A percentile compares a stretch with the other conserved stretches of the same genome.
phyloP scores from a whole-genome alignment of 139 green algal species.

The Deuterostichococcus epilithicus region DNA sequence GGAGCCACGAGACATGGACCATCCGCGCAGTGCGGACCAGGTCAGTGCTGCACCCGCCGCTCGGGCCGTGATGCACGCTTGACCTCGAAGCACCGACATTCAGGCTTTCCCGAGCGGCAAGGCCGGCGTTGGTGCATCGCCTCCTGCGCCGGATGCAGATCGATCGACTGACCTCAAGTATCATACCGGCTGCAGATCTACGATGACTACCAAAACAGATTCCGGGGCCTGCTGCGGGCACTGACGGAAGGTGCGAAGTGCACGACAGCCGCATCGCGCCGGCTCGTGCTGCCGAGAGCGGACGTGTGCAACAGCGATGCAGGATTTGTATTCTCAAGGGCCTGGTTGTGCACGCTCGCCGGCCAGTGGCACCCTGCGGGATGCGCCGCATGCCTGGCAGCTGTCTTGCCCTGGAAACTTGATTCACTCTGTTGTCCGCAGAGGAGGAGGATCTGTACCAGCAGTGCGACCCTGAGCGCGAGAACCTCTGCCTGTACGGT shows the following conservation, averaged over 20 bases:
- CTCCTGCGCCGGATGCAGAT: too few species aligned
- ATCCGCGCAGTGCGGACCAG: neutral
- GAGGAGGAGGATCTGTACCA: conserved; percentile 60
- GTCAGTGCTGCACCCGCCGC: too few species aligned
- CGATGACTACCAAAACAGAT: conserved; percentile 11
- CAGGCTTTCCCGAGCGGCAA: too few species aligned
- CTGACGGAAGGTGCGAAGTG: conserved; percentile 12
- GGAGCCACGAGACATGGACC: neutral
- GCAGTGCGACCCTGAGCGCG: conserved; percentile 71
- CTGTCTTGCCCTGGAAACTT: too few species aligned
- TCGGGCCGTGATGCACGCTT: too few species aligned
- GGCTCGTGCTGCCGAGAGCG: neutral
- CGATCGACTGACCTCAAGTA: too few species aligned
- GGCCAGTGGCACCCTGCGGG: too few species aligned
- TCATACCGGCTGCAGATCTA: too few species aligned
- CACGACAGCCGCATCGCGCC: neutral
- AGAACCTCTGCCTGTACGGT: conserved; percentile 93
- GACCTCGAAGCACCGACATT: too few species aligned
- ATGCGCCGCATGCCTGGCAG: too few species aligned
- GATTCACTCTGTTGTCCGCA: neutral
- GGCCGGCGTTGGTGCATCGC: too few species aligned
- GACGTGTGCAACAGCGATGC: neutral
- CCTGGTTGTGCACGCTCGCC: neutral
- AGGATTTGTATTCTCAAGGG: neutral
- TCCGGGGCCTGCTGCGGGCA: conserved; percentile 14